Base-by-base conservation (phyloP, 2,329 filamentous ascomycete genomes). In the Myotisia sp. region DNA sequence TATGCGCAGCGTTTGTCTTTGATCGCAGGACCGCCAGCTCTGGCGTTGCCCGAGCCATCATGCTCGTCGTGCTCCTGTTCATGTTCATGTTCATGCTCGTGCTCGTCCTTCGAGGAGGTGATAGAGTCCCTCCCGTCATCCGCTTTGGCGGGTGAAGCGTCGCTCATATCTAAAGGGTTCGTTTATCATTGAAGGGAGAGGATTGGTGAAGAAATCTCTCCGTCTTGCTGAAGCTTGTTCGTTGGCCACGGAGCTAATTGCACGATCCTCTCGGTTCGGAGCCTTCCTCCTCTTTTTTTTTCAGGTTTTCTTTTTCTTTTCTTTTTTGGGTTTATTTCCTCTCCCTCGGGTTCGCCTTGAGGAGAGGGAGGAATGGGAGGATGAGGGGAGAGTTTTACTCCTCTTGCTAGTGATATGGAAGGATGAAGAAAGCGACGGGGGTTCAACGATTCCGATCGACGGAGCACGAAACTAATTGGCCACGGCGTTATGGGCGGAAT, bases 1-100 rank as follows among this genome's bases (percentile, higher is more conserved):
- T 83, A 95, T 22, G 78, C 81, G 55, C 87, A 94, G 43, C 68
- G 76, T 52, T 82, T 84, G 62, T 95, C 86, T 59, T 95, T 95
- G 39, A 69, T 58, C 10, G 79, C 68, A 34, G 62, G 55, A 37
- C 56, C 54, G 3, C 28, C 36, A 9, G 33, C 33, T 16, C 26
- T 35, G 20, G 26, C 10, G n/a, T n/a, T n/a, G n/a, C n/a, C n/a
- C n/a, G n/a, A n/a, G n/a, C n/a, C n/a, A 20, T 38, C 36, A n/a
- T 38, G 32, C 12, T 22, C 19, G n/a, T 38, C 36, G 10, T 20
- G 10, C 17, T 24, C 22, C 22, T 24, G 22, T 24, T 24, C 22
- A 12, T 16, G 10, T 19, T 24, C 22, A 9, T 24, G 22, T 24
- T 24, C 22, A 24, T 12, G 22, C 10, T 34, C 32, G 10, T 24